Evolutionary conservation across 305 asterid genomes (phyloP).

Genomic region (Rubia tinctorum): DNA sequence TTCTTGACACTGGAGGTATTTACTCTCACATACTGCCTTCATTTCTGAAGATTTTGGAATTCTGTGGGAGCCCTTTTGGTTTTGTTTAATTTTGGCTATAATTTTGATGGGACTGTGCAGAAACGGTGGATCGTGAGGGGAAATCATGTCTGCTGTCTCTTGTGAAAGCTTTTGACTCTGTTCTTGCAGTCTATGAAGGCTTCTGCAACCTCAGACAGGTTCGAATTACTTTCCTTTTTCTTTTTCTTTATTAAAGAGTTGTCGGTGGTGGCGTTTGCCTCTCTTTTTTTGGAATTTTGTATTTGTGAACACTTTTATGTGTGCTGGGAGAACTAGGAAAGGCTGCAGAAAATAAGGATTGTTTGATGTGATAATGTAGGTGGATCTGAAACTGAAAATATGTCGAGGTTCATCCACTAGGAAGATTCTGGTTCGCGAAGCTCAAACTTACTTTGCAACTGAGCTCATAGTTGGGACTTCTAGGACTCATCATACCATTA

Average conservation of each 20-base stretch:
- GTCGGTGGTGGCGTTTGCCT: slow-evolving; percentile 13
- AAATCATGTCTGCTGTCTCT: slow-evolving; percentile 76
- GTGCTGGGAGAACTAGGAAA: not conserved
- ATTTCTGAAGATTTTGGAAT: not conserved
- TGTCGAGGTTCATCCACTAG: slow-evolving; percentile 81
- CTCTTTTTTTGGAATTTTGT: not conserved
- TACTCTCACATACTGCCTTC: not conserved
- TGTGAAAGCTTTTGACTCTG: slow-evolving; percentile 83
- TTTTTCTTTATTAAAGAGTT: not conserved
- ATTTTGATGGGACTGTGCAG: slow-evolving; percentile 40
- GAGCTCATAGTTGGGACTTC: slow-evolving; percentile 76
- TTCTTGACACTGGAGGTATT: slow-evolving; percentile 69
- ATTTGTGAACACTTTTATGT: not conserved
- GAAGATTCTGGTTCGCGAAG: slow-evolving; percentile 78
- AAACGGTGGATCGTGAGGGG: slow-evolving; percentile 87
- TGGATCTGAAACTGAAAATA: slow-evolving; percentile 91
- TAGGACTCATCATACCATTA: slow-evolving; percentile 52
- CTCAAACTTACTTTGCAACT: slow-evolving; percentile 62
- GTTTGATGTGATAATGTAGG: slow-evolving; percentile 42
- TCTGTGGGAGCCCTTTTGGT: not conserved
- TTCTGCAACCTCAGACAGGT: slow-evolving; percentile 98
- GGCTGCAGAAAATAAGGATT: not conserved
- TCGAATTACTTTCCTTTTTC: not conserved
- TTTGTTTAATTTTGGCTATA: not conserved
- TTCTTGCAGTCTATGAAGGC: slow-evolving; percentile 91